These are phyloP conservation scores for Fusarium tanahbumbuense DNA, from an alignment of 2,329 filamentous ascomycete genomes.

Conservation along the genomic window DNA sequence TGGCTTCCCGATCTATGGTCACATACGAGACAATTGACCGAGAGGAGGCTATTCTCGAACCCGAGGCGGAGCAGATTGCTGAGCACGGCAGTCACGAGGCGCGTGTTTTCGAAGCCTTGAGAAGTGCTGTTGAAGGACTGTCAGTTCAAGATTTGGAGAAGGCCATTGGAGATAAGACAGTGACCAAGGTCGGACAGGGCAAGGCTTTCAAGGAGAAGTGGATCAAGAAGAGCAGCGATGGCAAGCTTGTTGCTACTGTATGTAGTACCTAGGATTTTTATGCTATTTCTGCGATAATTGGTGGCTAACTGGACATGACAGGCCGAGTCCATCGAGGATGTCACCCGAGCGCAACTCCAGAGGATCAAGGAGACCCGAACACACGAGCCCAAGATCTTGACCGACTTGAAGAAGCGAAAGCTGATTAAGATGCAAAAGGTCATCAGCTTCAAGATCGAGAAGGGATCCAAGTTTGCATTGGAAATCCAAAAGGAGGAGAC, in stretches of 20 bases:
- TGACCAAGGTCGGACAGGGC: constrained; percentile 87
- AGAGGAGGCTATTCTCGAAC: constrained; percentile 80
- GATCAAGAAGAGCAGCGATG: constrained; percentile 72
- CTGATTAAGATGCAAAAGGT: constrained; percentile 86
- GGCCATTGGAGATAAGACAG: constrained; percentile 77
- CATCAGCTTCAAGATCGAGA: constrained; percentile 83
- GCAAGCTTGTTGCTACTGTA: constrained; percentile 66
- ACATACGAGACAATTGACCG: constrained; percentile 84
- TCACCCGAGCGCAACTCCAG: constrained; percentile 79
- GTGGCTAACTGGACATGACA: constrained; percentile 41
- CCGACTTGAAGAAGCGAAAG: constrained; percentile 92
- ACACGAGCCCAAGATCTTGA: constrained; percentile 79
- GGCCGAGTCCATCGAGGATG: constrained; percentile 82
- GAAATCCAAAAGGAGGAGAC: constrained; percentile 94
- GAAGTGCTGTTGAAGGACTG: constrained; percentile 79
- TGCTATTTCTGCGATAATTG: not conserved
- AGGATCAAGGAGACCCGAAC: constrained; percentile 77
- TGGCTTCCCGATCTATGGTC: constrained; percentile 87
- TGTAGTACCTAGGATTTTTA: constrained; percentile 37
- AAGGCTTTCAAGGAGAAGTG: constrained; percentile 90
- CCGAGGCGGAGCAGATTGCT: constrained; percentile 78
- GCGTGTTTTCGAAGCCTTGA: constrained; percentile 81
- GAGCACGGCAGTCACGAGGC: constrained; percentile 84
- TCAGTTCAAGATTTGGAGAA: constrained; percentile 79
- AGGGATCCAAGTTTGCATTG: constrained; percentile 88